Percentiles rank a stretch among this genome's conserved stretches.
Evolutionary conservation across 192 early-diverging fungal species (phyloP).

Genomic region (Entomortierella chlamydospora): DNA sequence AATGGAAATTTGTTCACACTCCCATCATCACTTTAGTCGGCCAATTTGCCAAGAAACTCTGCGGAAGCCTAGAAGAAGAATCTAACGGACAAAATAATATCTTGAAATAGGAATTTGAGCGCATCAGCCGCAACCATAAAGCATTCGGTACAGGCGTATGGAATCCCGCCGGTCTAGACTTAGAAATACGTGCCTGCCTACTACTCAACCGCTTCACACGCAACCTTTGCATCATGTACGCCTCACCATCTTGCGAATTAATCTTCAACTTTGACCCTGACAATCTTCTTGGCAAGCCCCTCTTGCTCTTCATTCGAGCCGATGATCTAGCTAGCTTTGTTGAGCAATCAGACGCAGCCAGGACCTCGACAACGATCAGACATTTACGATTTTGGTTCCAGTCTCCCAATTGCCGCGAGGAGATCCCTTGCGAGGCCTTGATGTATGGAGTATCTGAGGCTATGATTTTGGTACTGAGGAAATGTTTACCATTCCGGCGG

Average conservation of each 20-base stretch:
- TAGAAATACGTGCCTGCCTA: constrained; percentile 32
- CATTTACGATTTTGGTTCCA: constrained; percentile 46
- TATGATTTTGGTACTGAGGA: constrained; percentile 10
- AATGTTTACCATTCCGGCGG: constrained; percentile 5
- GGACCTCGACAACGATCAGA: constrained; percentile 15
- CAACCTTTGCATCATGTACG: constrained; percentile 26
- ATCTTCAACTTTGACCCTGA: constrained; percentile 13
- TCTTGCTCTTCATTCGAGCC: constrained; percentile 30
- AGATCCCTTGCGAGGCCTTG: constrained; percentile 31
- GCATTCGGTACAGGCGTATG: constrained; percentile 18
- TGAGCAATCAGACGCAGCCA: constrained; percentile 31
- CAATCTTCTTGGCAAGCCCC: constrained; percentile 26
- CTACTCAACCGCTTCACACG: constrained; percentile 38
- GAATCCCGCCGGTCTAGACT: constrained; percentile 1
- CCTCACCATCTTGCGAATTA: constrained; percentile 17
- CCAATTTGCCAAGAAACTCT: too few relatives aligned
- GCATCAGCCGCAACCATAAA: constrained; percentile 23
- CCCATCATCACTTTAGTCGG: too few relatives aligned
- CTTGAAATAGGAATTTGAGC: neutral
- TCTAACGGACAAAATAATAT: too few relatives aligned
- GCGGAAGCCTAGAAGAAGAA: too few relatives aligned
- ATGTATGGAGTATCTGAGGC: constrained; percentile 30
- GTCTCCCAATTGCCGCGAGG: constrained; percentile 14
- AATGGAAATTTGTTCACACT: too few relatives aligned
- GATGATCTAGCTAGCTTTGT: constrained; percentile 38